These are phyloP conservation scores for Rhodosporidiobolus sp. DNA, from an alignment of 768 basidiomycete species.

Conservation along the genomic window DNA sequence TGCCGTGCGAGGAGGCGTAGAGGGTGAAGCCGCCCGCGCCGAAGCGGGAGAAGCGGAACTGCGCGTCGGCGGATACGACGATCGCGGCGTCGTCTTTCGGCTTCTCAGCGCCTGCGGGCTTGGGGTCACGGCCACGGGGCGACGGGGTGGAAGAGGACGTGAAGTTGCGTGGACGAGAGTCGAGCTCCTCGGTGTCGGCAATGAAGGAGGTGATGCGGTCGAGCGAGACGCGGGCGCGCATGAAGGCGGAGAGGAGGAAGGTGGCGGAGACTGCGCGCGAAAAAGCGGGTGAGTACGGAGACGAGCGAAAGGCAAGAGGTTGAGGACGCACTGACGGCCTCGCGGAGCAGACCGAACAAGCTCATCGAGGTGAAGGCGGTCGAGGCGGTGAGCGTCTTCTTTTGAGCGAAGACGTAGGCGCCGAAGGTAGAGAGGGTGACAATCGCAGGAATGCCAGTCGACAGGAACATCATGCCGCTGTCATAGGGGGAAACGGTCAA, in stretches of 20 bases:
- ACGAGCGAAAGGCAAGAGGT: background rate
- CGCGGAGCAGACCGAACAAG: conserved; percentile 47
- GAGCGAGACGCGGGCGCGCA: conserved; percentile 45
- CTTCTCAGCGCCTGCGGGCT: background rate
- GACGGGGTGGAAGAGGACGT: background rate
- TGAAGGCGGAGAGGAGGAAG: conserved; percentile 35
- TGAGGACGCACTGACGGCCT: conserved; percentile 30
- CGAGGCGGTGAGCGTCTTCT: conserved; percentile 44
- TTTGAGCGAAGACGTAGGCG: conserved; percentile 33
- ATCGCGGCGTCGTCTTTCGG: conserved; percentile 7
- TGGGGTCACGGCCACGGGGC: conserved; percentile 37
- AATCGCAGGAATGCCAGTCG: conserved; percentile 37
- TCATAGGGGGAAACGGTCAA: background rate
- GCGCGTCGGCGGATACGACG: conserved; percentile 10
- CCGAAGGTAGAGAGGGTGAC: conserved; percentile 43
- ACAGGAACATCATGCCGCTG: conserved; percentile 39
- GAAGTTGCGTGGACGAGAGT: conserved; percentile 11
- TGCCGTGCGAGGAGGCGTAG: background rate
- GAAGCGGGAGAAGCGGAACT: conserved; percentile 27
- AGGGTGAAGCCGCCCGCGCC: conserved; percentile 2
- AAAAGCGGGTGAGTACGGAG: background rate
- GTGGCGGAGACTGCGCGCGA: conserved; percentile 28
- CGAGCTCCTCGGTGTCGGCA: conserved; percentile 48
- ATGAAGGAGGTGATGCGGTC: conserved; percentile 49
- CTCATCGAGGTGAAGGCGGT: conserved; percentile 51